A percentile compares a stretch with the other conserved stretches of the same genome.
These are phyloP conservation scores for Sutorius eximius DNA, from an alignment of 1,284 basidiomycete genomes.

Conservation along the genomic window DNA sequence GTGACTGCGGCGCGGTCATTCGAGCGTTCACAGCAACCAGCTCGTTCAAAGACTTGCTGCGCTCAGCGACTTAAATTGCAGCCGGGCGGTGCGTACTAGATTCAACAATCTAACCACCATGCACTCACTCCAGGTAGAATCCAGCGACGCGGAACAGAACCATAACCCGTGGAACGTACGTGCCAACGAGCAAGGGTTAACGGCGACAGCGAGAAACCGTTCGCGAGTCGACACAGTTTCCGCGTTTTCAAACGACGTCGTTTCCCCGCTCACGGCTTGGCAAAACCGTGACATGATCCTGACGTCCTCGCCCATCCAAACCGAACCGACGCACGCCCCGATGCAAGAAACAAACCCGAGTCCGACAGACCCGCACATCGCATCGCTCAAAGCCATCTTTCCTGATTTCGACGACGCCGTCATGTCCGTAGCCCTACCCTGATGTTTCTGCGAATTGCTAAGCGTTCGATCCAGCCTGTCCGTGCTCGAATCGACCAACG, in stretches of 20 bases:
- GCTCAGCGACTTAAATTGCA: constrained; percentile 16
- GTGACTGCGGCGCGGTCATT: constrained; percentile 16
- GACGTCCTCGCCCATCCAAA: constrained; percentile 10
- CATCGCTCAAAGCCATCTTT: constrained; percentile 67
- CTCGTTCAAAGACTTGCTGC: constrained; percentile 5
- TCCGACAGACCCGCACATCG: constrained; percentile 48
- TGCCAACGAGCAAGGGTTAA: not conserved
- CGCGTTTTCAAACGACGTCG: not conserved
- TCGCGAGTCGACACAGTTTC: not conserved
- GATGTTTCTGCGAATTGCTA: constrained; percentile 4
- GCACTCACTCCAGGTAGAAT: not conserved
- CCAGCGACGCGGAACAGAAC: constrained; percentile 2
- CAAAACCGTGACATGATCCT: constrained; percentile 22
- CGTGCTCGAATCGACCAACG: constrained; percentile 64
- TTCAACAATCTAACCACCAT: not conserved
- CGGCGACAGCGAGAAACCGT: not conserved
- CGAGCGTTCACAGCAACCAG: not conserved
- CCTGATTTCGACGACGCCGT: constrained; percentile 73
- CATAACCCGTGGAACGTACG: constrained; percentile 12
- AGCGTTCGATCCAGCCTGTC: constrained; percentile 45
- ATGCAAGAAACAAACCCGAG: not conserved
- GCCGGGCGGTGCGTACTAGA: not conserved
- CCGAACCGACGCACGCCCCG: not conserved
- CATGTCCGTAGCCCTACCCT: constrained; percentile 47
- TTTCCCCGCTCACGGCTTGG: not conserved